Base-by-base conservation (phyloP, 108 stramenopile genomes). In the Conticribra guillardii region DNA sequence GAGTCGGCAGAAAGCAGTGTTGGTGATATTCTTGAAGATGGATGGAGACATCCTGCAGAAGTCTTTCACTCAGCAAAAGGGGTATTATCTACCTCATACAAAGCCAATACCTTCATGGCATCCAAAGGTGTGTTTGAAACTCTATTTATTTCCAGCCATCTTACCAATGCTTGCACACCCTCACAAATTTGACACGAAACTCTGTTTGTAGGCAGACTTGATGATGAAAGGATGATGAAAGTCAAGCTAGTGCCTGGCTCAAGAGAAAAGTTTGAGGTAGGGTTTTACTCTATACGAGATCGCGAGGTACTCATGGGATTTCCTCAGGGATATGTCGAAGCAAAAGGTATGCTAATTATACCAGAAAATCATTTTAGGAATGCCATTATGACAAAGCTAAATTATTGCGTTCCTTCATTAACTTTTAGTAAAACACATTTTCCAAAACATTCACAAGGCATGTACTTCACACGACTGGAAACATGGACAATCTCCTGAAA, bases 281-380 rank as follows among this genome's bases (percentile, higher is more conserved):
- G 49, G 15, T 37, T 18, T 15, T 66, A 67, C 4, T 51, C 48
- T 49, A 65, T 63, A 1, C 8, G n/a, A 4, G 76, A 78, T 32
- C 37, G 82, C 31, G 82, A 77, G 50, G 28, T 45, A 23, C 33
- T 77, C 47, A 73, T 82, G 76, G 82, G 82, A 17, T 82, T 64
- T 41, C 65, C 70, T 14, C 26, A 44, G 15, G 76, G 75, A 0
- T 82, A 82, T 34, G 47, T 82, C 23, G n/a, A 46, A 15, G 44
- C 32, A 22, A 46, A 60, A 49, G 62, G n/a, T n/a, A n/a, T n/a
- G n/a, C n/a, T n/a, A n/a, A n/a, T n/a, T n/a, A n/a, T n/a, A n/a
- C n/a, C n/a, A n/a, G n/a, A n/a, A n/a, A n/a, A n/a, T n/a, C n/a
- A n/a, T n/a, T n/a, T n/a, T n/a, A n/a, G n/a, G n/a, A n/a, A n/a